Conservation (phyloP, 345 rosid species). For the Carallia pectinifolia region DNA sequence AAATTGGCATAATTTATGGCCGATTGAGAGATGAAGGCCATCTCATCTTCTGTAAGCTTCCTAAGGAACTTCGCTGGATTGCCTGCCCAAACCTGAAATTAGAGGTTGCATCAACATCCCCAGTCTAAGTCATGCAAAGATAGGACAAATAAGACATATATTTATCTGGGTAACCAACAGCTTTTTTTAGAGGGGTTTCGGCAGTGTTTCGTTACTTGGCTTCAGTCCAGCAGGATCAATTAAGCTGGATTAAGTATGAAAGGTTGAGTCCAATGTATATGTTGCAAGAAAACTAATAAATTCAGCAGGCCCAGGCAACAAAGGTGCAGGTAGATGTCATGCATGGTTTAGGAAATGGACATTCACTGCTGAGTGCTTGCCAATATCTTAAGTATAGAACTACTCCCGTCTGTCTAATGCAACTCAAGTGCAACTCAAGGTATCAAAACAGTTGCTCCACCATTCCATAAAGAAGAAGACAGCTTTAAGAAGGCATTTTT, state of each 20-base stretch:
- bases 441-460: not conserved
- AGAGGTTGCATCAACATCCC: not conserved
- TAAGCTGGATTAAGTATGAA: not conserved
- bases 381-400: not conserved
- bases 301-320: too few relatives aligned
- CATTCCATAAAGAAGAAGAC: not conserved
- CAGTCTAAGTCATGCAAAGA: not conserved
- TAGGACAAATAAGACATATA: not conserved
- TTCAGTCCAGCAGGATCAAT: too few relatives aligned
- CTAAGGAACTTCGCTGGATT: conserved; percentile 95
- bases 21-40: conserved; percentile 65
- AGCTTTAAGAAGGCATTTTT: not conserved
- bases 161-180: not conserved
- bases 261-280: not conserved
- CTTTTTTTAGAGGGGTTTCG: not conserved
- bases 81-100: conserved; percentile 88
- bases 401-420: not conserved
- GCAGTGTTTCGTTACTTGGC: not conserved
- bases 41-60: conserved; percentile 77
- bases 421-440: not conserved
- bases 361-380: not conserved
- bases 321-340: too few relatives aligned
- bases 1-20: conserved; percentile 80
- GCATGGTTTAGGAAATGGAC: too few relatives aligned
- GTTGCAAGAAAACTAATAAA: not conserved